Base-by-base conservation (phyloP, 176 grass and related monocot species). In the Triticum urartu region DNA sequence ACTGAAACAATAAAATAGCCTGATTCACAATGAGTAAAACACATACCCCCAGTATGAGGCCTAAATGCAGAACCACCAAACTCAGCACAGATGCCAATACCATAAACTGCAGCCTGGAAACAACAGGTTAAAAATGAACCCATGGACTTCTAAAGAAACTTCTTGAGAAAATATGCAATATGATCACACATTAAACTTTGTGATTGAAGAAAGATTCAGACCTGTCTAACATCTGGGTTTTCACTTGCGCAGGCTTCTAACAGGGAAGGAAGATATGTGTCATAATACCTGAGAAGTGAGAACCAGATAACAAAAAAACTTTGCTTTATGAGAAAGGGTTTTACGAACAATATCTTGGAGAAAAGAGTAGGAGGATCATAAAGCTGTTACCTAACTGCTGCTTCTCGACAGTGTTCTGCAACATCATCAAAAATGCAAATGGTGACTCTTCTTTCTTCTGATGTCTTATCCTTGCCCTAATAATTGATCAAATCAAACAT, bases 341-440 rank as follows among this genome's bases (percentile, higher is more conserved):
- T 48, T 42, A 74, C 43, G 24, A 74, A 83, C 32, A 25, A 63
- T 62, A 62, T 84, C 81, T 58, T 20, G 14, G 30, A 75, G 18
- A 63, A 84, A 75, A 64, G 14, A 71, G 42, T 69, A 86, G 34
- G 76, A 79, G 20, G 48, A 63, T 40, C 62, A 28, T 77, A 84
- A 48, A 79, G 80, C 28, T 80, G 28, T 88, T 84, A 95, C 93
- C 87, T 92, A 24, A 92, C 77, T 82, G 93, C 93, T 61, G 90
- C 84, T 87, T 91, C 90, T 35, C 81, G 90, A 78, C 93, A 95
- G 82, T 95, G 93, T 86, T 95, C 93, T 66, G 88, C 93, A 35
- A 92, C 88, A 89, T 95, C 93, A 76, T 95, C 93, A 80, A 95
- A 95, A 81, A 95, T 92, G 88, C 93, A 95, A 42, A 95, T 91